phyloP scores from a whole-genome alignment of 768 basidiomycete genomes.

The Leucosporidium yakuticum region DNA sequence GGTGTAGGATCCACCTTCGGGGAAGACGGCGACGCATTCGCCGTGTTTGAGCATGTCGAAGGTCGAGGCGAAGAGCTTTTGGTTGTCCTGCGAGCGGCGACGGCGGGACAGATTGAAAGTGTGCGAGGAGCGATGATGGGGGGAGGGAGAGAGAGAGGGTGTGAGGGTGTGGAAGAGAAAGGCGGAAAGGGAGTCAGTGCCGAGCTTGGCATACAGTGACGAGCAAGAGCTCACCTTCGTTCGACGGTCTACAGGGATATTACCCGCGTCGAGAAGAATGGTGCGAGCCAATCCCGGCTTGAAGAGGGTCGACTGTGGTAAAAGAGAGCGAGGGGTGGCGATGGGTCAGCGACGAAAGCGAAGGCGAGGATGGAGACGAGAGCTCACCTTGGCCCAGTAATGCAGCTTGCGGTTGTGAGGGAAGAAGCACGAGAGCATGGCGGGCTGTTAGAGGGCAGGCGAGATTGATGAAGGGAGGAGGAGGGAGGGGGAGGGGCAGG shows the following conservation, averaged over 20 bases:
- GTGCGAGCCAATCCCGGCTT: slow-evolving; percentile 65
- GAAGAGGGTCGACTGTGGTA: slow-evolving; percentile 54
- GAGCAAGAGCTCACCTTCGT: slow-evolving; percentile 47
- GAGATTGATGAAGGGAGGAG: slow-evolving; percentile 37
- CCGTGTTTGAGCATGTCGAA: slow-evolving; percentile 76
- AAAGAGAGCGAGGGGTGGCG: background rate
- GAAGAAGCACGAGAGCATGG: slow-evolving; percentile 54
- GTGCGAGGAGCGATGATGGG: background rate
- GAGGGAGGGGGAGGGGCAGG: background rate
- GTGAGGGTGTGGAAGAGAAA: background rate
- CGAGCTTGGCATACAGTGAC: background rate
- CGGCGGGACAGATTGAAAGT: background rate
- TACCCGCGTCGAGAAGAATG: slow-evolving; percentile 82
- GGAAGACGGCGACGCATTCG: slow-evolving; percentile 83
- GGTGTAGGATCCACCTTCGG: slow-evolving; percentile 91
- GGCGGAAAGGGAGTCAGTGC: background rate
- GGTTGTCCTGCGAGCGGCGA: slow-evolving; percentile 59
- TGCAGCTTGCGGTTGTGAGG: slow-evolving; percentile 75
- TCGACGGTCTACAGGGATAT: slow-evolving; percentile 94
- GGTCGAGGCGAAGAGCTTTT: slow-evolving; percentile 77
- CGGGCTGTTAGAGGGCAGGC: slow-evolving; percentile 30
- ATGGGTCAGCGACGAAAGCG: background rate
- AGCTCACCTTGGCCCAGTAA: slow-evolving; percentile 43
- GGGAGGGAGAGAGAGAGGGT: background rate
- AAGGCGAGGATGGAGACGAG: background rate